Conservation (phyloP, 1,284 basidiomycete species). For the Anthracocystis panici-leucophaei region DNA sequence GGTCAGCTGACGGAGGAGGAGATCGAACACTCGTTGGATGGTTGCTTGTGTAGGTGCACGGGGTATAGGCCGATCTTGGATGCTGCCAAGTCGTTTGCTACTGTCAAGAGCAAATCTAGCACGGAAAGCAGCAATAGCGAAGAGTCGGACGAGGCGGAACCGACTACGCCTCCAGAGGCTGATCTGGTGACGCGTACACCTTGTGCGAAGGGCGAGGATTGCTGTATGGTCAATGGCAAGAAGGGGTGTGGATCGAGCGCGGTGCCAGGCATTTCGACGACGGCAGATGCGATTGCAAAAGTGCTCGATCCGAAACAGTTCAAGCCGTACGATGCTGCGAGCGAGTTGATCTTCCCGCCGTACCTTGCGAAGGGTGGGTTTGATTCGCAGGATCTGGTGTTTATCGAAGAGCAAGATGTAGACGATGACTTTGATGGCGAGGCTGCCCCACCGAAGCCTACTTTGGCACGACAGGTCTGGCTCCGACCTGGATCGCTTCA, state of each 20-base stretch:
- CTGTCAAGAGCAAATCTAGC: slow-evolving; percentile 35
- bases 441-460: slow-evolving; percentile 9
- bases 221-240: slow-evolving; percentile 55
- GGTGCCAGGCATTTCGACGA: slow-evolving; percentile 33
- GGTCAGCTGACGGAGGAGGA: slow-evolving; percentile 64
- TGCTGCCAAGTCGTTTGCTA: slow-evolving; percentile 62
- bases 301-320: slow-evolving; percentile 41
- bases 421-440: slow-evolving; percentile 37
- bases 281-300: slow-evolving; percentile 39
- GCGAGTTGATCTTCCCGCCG: slow-evolving; percentile 70
- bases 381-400: slow-evolving; percentile 57
- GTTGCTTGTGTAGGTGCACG: slow-evolving; percentile 69
- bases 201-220: slow-evolving; percentile 56
- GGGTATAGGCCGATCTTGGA: slow-evolving; percentile 62
- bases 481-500: slow-evolving; percentile 57
- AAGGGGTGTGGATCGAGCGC: slow-evolving; percentile 32
- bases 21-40: slow-evolving; percentile 69
- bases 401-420: slow-evolving; percentile 48
- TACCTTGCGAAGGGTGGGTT: slow-evolving; percentile 59
- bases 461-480: slow-evolving; percentile 50
- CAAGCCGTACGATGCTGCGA: slow-evolving; percentile 65
- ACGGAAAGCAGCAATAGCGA: slow-evolving; percentile 29
- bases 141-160: slow-evolving; percentile 42
- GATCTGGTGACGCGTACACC: slow-evolving; percentile 45
- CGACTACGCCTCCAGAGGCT: slow-evolving; percentile 44